phyloP scores from a whole-genome alignment of 2,329 filamentous ascomycete genomes.

The Neofusicoccum umdonicola region DNA sequence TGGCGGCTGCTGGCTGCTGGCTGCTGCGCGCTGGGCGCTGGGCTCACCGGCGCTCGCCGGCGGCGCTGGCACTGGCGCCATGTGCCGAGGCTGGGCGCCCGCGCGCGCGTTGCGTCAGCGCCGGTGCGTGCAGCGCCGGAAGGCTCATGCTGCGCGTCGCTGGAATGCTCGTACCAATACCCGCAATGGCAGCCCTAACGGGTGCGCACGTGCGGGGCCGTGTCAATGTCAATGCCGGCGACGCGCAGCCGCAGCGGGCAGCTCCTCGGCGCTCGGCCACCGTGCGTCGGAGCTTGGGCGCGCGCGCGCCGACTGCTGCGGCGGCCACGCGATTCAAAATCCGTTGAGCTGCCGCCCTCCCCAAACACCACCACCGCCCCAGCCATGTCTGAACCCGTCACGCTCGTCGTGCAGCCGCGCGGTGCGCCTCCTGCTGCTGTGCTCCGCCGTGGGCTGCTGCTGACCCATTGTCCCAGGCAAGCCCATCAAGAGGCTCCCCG shows the following conservation, averaged over 20 bases:
- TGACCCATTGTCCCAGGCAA: slow-evolving; percentile 48
- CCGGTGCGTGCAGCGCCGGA: not conserved
- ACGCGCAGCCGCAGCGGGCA: no score
- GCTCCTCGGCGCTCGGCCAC: no score
- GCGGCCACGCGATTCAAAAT: not conserved
- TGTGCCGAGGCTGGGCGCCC: no score
- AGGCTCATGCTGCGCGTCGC: not conserved
- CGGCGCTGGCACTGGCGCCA: no score
- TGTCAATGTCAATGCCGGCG: no score
- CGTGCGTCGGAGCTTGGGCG: slow-evolving; percentile 3
- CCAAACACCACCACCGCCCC: not conserved
- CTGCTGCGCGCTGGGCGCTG: no score
- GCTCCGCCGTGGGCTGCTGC: not conserved
- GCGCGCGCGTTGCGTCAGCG: not conserved
- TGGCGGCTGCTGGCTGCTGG: no score
- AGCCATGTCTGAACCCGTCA: slow-evolving; percentile 37
- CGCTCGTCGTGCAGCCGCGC: slow-evolving; percentile 45
- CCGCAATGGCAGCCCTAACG: not conserved
- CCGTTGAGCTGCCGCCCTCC: slow-evolving; percentile 2
- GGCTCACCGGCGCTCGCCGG: no score
- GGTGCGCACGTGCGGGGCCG: not conserved
- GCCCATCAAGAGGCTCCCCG: slow-evolving; percentile 60
- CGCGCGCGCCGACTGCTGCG: not conserved
- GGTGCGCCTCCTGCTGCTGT: slow-evolving; percentile 29
- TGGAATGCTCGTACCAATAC: no score